These are phyloP conservation scores for apple (Malus domestica) DNA, from an alignment of 306 rosid genomes.

Conservation along the genomic window ASM211411v1 NC_041805.1:32609001-32609500, in stretches of 20 bases:
- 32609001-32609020: background rate
- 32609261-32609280: conserved; percentile 90
- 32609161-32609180: conserved; percentile 88
- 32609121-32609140: conserved; percentile 90
- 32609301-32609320: background rate
- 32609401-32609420: conserved; percentile 99
- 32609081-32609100: conserved; percentile 98
- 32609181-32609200: conserved; percentile 92
- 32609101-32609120: conserved; percentile 71
- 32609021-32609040: background rate
- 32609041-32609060: conserved; percentile 8
- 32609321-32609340: background rate
- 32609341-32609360: background rate
- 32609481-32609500: conserved; percentile 72
- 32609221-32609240: conserved; percentile 86
- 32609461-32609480: conserved; percentile 82
- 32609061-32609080: conserved; percentile 49
- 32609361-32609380: conserved; percentile 5
- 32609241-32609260: conserved; percentile 70
- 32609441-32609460: conserved; percentile 87
- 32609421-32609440: conserved; percentile 73
- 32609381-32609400: conserved; percentile 38
- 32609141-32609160: conserved; percentile 71
- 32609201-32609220: conserved; percentile 96
- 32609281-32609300: conserved; percentile 48